Base-by-base conservation (phyloP, 1,284 basidiomycete genomes). In the Rhodotorula sp. region DNA sequence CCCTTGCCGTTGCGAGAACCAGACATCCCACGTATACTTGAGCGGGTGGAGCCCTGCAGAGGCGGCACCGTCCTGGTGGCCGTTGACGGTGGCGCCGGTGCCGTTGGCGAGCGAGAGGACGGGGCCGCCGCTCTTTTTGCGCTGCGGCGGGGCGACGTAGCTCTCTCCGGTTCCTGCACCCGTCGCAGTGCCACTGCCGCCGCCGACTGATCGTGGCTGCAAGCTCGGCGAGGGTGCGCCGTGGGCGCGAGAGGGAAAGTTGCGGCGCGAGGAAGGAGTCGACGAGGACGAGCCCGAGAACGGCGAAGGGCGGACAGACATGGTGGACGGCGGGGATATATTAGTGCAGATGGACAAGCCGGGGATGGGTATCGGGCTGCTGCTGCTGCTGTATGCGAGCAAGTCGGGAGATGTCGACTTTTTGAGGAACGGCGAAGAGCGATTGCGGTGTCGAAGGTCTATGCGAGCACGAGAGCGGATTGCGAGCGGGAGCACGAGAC, bases 21-120 rank as follows among this genome's bases (percentile, higher is more conserved):
- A 71, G 1, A 76, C 73, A 58, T 76, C 75, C 75, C 75, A 76
- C 15, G 64, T 72, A 62, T 72, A 69, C 60, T 75, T 76, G 64
- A 76, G 67, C 54, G 75, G 73, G 60, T 76, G 75, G 23, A 76
- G 64, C 38, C 57, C 31, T 5, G 55, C 52, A 4, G 43, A 52
- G 19, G 19, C 26, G 12, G 54, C 2, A 15, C 28, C 26, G 62
- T 47, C 23, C 47, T 45, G n/a, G 26, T 43, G 59, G 61, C 12
- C 34, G 21, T 43, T 43, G 38, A 43, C 7, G 34, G 56, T 8
- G 60, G 38, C 8, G 31, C 52, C 31, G n/a, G 58, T 55, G 15
- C 60, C 60, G 45, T 50, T 50, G 7, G 62, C 67, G 48, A 75
- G 67, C 43, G 71, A 71, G 28, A 75, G 65, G 14, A 71, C 71